Conservation (phyloP, 768 basidiomycete species). For the Tubosaeta brunneosetosa region DNA sequence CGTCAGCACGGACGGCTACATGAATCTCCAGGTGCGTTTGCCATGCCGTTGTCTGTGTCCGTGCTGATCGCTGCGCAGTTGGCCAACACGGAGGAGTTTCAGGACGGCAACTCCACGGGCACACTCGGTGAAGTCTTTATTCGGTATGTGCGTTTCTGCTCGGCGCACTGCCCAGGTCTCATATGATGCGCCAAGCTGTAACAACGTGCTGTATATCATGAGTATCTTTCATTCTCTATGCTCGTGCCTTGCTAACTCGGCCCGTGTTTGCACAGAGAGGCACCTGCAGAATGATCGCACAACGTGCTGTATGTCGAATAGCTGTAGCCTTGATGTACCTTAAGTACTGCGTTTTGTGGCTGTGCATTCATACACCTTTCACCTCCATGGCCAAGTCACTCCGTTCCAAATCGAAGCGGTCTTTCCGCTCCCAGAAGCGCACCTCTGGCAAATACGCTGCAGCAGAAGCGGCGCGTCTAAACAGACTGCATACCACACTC, state of each 20-base stretch:
- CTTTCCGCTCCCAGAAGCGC: conserved; percentile 74
- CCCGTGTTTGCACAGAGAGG: conserved; percentile 59
- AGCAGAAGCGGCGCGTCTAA: conserved; percentile 68
- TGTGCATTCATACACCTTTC: not conserved
- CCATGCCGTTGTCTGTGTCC: not conserved
- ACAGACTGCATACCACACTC: conserved; percentile 69
- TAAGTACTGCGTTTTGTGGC: conserved; percentile 1
- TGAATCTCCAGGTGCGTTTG: conserved; percentile 87
- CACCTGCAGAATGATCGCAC: conserved; percentile 36
- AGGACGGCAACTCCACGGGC: conserved; percentile 93
- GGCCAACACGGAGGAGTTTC: conserved; percentile 98
- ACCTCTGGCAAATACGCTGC: conserved; percentile 72
- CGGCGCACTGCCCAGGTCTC: conserved; percentile 1
- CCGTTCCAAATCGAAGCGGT: conserved; percentile 76
- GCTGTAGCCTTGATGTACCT: conserved; percentile 10
- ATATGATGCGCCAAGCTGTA: conserved; percentile 54
- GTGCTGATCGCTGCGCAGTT: conserved; percentile 46
- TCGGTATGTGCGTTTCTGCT: conserved; percentile 50
- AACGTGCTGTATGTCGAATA: not conserved
- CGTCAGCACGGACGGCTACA: conserved; percentile 97
- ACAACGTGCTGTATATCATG: conserved; percentile 95
- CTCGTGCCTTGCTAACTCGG: conserved; percentile 17
- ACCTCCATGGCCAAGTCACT: conserved; percentile 73
- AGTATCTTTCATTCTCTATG: conserved; percentile 38
- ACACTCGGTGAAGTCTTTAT: conserved; percentile 99